A percentile compares a stretch with the other conserved stretches of the same genome.
Conservation (phyloP, 2,329 filamentous ascomycete genomes). For the Penicillium sp. region DNA sequence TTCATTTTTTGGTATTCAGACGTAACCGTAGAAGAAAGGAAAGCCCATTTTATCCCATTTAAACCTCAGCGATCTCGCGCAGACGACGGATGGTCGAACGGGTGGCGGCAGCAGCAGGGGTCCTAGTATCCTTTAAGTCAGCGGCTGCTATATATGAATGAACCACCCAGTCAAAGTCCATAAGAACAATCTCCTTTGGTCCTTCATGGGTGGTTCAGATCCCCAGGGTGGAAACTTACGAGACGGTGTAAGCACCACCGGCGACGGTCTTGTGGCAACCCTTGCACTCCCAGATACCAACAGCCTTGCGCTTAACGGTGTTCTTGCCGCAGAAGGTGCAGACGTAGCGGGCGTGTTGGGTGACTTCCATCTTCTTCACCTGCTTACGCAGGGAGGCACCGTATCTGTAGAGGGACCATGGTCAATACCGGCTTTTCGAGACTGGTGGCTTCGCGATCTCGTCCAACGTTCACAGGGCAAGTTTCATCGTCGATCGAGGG, state of each 20-base stretch:
- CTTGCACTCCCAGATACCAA: conserved; percentile 96
- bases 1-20: conserved; percentile 37
- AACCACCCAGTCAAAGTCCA: conserved; percentile 1
- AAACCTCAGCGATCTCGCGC: conserved; percentile 92
- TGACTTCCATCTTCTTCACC: conserved; percentile 99
- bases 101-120: conserved; percentile 86
- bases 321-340: conserved; percentile 99
- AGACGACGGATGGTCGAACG: conserved; percentile 94
- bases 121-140: too few relatives aligned
- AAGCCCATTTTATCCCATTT: conserved; percentile 33
- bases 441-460: conserved; percentile 1
- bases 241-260: conserved; percentile 89
- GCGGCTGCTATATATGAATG: too few relatives aligned
- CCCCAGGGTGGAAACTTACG: too few relatives aligned
- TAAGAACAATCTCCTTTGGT: too few relatives aligned
- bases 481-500: conserved; percentile 12
- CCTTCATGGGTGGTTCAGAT: not conserved
- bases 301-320: conserved; percentile 81
- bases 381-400: conserved; percentile 99
- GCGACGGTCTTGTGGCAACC: conserved; percentile 91
- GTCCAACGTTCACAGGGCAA: conserved; percentile 15
- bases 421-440: conserved; percentile 18
- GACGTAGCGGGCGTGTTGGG: conserved; percentile 93
- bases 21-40: conserved; percentile 33
- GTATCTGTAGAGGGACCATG: conserved; percentile 56